Base-by-base conservation (phyloP, 129 eudicot species). In the Logfia minima region DNA sequence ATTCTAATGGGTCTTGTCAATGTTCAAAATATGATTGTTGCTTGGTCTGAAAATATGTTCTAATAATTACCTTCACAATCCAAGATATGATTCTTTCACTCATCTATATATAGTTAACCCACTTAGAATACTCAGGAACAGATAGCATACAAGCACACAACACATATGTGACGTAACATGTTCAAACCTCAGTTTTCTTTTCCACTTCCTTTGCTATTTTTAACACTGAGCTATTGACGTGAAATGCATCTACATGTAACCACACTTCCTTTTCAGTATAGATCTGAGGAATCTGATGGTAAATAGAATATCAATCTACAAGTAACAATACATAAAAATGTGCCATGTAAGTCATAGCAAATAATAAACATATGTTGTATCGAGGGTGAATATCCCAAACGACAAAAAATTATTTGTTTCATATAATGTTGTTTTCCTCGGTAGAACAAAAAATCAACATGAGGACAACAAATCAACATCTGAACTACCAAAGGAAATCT, bases 401-500 rank as follows among this genome's bases (percentile, higher is more conserved):
- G 61, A 52, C 67, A 72, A 74, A 74, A 39, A 74, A 70, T 74
- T 74, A 74, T 74, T 80, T 6, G 35, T 74, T 79, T 80, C 24
- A 72, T 53, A 65, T 65, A 45, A 52, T 16, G 67, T 79, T 79
- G 83, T 72, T 53, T 79, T 80, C 74, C 74, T 80, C 34, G 34
- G 83, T 63, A 48, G 77, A 63, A 71, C 77, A 52, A 72, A 64
- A 48, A 79, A 78, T 70, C 77, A 79, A 62, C 71, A 62, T 71
- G 77, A 71, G 66, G 83, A 45, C 60, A 52, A 66, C 58, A 64
- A 80, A 55, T 59, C 56, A 65, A 80, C 48, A 74, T 80, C 65
- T 67, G 39, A 80, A 80, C 79, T 59, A 74, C 79, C 80, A 74
- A 74, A 17, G 26, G 79, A 74, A 66, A 74, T 68, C 69, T 80